A percentile compares a stretch with the other conserved stretches of the same genome.
phyloP scores from a whole-genome alignment of 306 rosid species.

The Ziziphus jujuba region DNA sequence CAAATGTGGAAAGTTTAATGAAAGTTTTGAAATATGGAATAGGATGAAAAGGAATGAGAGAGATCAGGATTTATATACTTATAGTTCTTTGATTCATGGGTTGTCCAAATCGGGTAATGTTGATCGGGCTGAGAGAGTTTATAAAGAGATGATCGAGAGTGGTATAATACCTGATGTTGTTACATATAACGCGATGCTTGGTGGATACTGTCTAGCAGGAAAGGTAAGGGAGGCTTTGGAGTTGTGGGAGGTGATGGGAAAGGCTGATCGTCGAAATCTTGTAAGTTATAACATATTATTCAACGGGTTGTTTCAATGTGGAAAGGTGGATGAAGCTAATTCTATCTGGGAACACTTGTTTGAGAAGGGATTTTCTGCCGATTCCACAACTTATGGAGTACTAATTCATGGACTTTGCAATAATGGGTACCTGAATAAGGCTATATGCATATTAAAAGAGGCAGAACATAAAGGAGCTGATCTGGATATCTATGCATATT shows the following conservation, averaged over 20 bases:
- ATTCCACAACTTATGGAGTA: slow-evolving; percentile 65
- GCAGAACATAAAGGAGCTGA: slow-evolving; percentile 45
- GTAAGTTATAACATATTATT: slow-evolving; percentile 69
- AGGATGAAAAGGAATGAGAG: slow-evolving; percentile 75
- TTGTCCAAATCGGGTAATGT: slow-evolving; percentile 64
- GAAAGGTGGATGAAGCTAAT: slow-evolving; percentile 48
- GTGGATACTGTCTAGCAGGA: slow-evolving; percentile 55
- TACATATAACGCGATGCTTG: slow-evolving; percentile 67
- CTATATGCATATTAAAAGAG: slow-evolving; percentile 55
- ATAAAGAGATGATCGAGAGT: slow-evolving; percentile 56
- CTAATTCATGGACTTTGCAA: slow-evolving; percentile 76
- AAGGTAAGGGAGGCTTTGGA: slow-evolving; percentile 46
- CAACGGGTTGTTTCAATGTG: slow-evolving; percentile 62
- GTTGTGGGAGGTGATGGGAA: slow-evolving; percentile 67
- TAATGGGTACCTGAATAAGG: slow-evolving; percentile 67
- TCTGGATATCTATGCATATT: slow-evolving; percentile 68
- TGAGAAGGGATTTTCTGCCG: slow-evolving; percentile 39
- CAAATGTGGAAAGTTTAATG: slow-evolving; percentile 64
- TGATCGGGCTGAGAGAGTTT: slow-evolving; percentile 62
- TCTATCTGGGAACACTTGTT: slow-evolving; percentile 51
- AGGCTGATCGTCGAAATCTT: slow-evolving; percentile 46
- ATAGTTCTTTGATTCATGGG: slow-evolving; percentile 75
- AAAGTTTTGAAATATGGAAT: slow-evolving; percentile 74
- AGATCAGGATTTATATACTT: slow-evolving; percentile 49
- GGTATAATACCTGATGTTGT: slow-evolving; percentile 61